Base-by-base conservation (phyloP, 306 rosid genomes). In the Sindora glabra region DNA sequence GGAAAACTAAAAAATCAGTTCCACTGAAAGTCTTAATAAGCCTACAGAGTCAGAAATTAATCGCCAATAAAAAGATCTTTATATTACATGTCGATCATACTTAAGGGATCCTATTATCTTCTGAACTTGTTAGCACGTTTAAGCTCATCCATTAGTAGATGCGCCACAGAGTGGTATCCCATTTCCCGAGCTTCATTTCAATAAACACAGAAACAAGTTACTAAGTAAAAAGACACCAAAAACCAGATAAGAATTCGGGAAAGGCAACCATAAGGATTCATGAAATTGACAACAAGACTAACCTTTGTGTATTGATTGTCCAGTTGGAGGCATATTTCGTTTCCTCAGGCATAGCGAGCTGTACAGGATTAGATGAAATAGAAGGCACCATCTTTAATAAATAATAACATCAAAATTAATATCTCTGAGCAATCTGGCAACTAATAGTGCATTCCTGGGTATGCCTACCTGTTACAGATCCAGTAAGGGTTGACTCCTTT, bases 381-480 rank as follows among this genome's bases (percentile, higher is more conserved):
- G 16, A 65, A 55, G 41, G 62, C 48, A 64, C 0, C 38, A 67
- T 38, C 58, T 44, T 68, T 39, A 68, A 34, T 69, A 39, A n/a
- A n/a, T n/a, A n/a, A n/a, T n/a, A n/a, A n/a, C n/a, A n/a, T n/a
- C n/a, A n/a, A n/a, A n/a, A n/a, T n/a, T n/a, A n/a, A 10, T 8
- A 38, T 8, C 9, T n/a, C 30, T 3, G 22, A 44, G 19, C 14
- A 23, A 24, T 23, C 29, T 14, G 17, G 10, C 23, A 23, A 44
- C 30, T 47, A 26, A 61, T 18, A 24, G 41, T n/a, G n/a, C 26
- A 12, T 67, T 84, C 95, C 95, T 84, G 89, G n/a, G 22, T 32
- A 34, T n/a, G n/a, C 26, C 11, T 67, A 87, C 95, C 95, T 84
- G 89, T 81, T 87, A 55, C 95, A 87, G 64, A 87, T 77, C 95